Percentiles rank a stretch among this genome's conserved stretches.
These are phyloP conservation scores for Termitomyces sp. DNA, from an alignment of 768 basidiomycete genomes.

Conservation along the genomic window DNA sequence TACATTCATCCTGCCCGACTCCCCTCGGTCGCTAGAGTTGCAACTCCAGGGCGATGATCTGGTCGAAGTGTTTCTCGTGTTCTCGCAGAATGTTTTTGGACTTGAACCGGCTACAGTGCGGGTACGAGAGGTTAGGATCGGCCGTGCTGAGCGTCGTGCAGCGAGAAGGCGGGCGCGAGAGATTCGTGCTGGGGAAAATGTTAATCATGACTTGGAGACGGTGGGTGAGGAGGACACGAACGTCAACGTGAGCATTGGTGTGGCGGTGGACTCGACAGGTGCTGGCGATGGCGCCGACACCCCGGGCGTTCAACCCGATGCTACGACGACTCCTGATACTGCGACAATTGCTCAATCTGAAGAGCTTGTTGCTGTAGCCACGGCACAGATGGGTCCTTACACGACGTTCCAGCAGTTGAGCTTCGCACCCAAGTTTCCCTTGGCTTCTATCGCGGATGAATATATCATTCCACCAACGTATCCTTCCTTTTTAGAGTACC, in stretches of 20 bases:
- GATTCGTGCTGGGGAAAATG: conserved; percentile 48
- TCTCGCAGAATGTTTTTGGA: conserved; percentile 89
- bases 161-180: conserved; percentile 79
- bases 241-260: conserved; percentile 60
- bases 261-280: conserved; percentile 39
- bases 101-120: conserved; percentile 90
- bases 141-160: conserved; percentile 82
- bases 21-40: conserved; percentile 81
- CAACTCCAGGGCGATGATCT: conserved; percentile 91
- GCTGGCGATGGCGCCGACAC: conserved; percentile 33
- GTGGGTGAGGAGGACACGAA: conserved; percentile 53
- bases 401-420: conserved; percentile 89
- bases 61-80: conserved; percentile 89
- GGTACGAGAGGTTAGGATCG: conserved; percentile 91
- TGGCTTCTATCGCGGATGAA: conserved; percentile 84
- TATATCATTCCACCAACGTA: conserved; percentile 93
- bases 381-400: conserved; percentile 76
- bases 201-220: conserved; percentile 41
- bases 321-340: conserved; percentile 30
- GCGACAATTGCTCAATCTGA: conserved; percentile 49
- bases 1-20: conserved; percentile 90
- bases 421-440: conserved; percentile 85
- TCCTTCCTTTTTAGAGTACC: conserved; percentile 70
- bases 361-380: conserved; percentile 64
- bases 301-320: conserved; percentile 33